These are phyloP conservation scores for Trichaptum fuscoviolaceum DNA, from an alignment of 768 basidiomycete genomes.

Conservation along the genomic window DNA sequence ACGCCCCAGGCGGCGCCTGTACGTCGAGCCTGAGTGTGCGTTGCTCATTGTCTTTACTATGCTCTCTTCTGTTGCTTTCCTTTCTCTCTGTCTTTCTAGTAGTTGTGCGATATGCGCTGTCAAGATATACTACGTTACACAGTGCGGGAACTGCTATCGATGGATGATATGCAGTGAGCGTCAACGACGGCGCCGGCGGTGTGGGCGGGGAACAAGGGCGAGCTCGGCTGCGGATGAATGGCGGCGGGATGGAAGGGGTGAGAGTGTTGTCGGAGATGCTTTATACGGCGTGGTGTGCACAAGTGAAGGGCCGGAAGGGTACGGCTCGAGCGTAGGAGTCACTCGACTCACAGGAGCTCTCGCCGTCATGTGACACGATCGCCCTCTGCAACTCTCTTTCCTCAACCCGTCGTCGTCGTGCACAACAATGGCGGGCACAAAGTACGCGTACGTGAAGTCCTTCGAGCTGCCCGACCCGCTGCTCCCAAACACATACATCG, in stretches of 20 bases:
- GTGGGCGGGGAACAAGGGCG: neutral
- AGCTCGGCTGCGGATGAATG: neutral
- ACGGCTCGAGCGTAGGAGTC: neutral
- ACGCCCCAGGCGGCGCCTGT: constrained; percentile 42
- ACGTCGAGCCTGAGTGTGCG: neutral
- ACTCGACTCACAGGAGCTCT: neutral
- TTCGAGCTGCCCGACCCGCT: constrained; percentile 89
- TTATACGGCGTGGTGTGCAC: constrained; percentile 1
- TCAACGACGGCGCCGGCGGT: neutral
- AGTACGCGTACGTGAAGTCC: constrained; percentile 82
- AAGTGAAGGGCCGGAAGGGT: neutral
- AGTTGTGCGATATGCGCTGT: neutral
- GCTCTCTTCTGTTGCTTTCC: no score
- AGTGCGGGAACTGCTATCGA: neutral
- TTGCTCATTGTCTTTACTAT: constrained; percentile 5
- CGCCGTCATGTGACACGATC: neutral
- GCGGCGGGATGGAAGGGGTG: neutral
- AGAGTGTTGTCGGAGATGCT: neutral
- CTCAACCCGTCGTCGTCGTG: neutral
- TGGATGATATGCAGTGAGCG: neutral
- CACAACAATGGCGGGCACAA: constrained; percentile 79
- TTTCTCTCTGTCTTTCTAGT: neutral
- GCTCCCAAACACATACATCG: constrained; percentile 76
- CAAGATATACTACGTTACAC: neutral
- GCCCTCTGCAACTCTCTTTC: neutral